phyloP scores from a whole-genome alignment of 768 basidiomycete genomes.

The Lyophyllum atratum region DNA sequence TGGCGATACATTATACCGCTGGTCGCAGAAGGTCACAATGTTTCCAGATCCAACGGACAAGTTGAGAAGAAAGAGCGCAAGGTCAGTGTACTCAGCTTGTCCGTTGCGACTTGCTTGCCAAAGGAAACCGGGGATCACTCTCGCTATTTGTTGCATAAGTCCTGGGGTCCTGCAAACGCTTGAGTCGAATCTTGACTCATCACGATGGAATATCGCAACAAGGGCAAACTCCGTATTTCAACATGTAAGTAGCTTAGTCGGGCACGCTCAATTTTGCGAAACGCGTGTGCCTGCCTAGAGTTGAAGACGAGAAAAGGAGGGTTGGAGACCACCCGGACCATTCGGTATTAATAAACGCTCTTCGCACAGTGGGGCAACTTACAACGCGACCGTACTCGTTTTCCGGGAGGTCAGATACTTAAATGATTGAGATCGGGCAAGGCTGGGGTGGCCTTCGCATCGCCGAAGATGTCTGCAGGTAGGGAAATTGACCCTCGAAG shows the following conservation, averaged over 20 bases:
- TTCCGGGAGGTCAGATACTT: background rate
- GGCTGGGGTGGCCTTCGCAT: background rate
- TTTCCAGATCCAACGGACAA: background rate
- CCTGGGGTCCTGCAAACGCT: background rate
- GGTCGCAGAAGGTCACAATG: background rate
- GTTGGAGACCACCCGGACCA: slow-evolving; percentile 7
- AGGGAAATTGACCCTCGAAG: background rate
- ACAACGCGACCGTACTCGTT: slow-evolving; percentile 8
- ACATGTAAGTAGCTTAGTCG: background rate
- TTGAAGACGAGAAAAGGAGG: slow-evolving; percentile 1
- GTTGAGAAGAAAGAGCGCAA: background rate
- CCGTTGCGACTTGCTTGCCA: slow-evolving; percentile 3
- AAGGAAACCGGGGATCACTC: background rate
- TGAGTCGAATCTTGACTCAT: too few relatives aligned
- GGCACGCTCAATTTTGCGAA: background rate
- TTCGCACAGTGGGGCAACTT: background rate
- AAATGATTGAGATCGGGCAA: background rate
- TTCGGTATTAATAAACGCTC: background rate
- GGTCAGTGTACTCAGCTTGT: background rate
- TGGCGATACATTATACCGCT: slow-evolving; percentile 3
- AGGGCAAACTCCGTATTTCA: slow-evolving; percentile 1
- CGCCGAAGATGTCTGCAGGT: background rate
- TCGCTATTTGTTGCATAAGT: background rate
- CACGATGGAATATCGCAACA: too few relatives aligned
- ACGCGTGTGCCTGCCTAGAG: slow-evolving; percentile 4